Evolutionary conservation across 2,329 filamentous ascomycete genomes (phyloP).

Genomic region (Fusarium acutatum): DNA sequence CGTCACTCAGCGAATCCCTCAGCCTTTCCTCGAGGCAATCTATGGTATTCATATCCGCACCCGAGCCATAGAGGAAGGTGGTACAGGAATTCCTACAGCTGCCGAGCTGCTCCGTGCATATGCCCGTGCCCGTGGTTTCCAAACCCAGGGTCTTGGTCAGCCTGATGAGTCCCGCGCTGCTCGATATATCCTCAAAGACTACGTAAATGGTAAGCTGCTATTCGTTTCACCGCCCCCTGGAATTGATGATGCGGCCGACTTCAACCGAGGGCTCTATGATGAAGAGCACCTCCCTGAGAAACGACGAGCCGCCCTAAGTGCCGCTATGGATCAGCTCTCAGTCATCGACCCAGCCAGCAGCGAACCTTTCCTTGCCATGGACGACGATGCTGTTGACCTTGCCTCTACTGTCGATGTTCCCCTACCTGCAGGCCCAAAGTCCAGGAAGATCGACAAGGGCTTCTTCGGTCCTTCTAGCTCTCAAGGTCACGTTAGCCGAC

Average conservation of each 20-base stretch:
- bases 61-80: slow-evolving; percentile 87
- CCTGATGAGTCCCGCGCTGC: slow-evolving; percentile 94
- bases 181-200: slow-evolving; percentile 92
- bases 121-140: slow-evolving; percentile 88
- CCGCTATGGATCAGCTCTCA: slow-evolving; percentile 58
- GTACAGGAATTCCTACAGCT: slow-evolving; percentile 84
- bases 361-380: slow-evolving; percentile 38
- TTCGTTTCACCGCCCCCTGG: slow-evolving; percentile 88
- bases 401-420: slow-evolving; percentile 57
- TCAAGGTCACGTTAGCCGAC: slow-evolving; percentile 75
- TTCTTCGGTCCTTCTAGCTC: slow-evolving; percentile 80
- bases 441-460: slow-evolving; percentile 80
- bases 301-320: slow-evolving; percentile 71
- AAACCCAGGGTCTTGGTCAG: slow-evolving; percentile 86
- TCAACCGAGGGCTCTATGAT: slow-evolving; percentile 92
- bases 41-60: slow-evolving; percentile 92
- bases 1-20: slow-evolving; percentile 85
- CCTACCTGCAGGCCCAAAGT: slow-evolving; percentile 73
- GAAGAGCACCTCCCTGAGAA: slow-evolving; percentile 82
- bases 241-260: slow-evolving; percentile 75
- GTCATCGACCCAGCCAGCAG: slow-evolving; percentile 45
- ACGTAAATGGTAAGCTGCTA: slow-evolving; percentile 93
- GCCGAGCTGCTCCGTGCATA: slow-evolving; percentile 88
- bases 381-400: slow-evolving; percentile 43
- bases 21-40: slow-evolving; percentile 87